Evolutionary conservation across 2,329 filamentous ascomycete genomes (phyloP).

Genomic region (Claviceps arundinis): DNA sequence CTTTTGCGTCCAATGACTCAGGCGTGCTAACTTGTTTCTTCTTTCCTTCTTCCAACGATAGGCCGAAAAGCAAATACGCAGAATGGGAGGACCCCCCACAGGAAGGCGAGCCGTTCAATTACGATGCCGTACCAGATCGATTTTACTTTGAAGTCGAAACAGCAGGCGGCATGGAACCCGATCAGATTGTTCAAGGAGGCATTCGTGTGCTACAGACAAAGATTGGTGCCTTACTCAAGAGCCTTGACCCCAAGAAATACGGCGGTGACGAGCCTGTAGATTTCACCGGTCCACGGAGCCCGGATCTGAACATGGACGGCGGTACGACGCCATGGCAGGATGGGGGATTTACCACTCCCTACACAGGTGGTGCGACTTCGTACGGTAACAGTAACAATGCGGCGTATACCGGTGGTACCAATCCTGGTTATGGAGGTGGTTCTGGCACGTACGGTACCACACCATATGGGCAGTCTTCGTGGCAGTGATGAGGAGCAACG

Average conservation of each 20-base stretch:
- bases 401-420: constrained; percentile 53
- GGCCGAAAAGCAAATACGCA: constrained; percentile 71
- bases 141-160: constrained; percentile 96
- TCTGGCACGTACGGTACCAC: constrained; percentile 30
- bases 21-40: background rate
- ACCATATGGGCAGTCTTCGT: constrained; percentile 36
- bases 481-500: constrained; percentile 23
- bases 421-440: constrained; percentile 51
- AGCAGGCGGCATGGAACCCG: constrained; percentile 75
- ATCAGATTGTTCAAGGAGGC: constrained; percentile 76
- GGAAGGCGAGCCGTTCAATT: constrained; percentile 81
- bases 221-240: constrained; percentile 63
- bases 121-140: constrained; percentile 65
- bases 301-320: constrained; percentile 47
- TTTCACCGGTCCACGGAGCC: constrained; percentile 52
- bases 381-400: constrained; percentile 53
- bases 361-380: constrained; percentile 43
- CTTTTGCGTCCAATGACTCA: background rate
- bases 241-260: constrained; percentile 32
- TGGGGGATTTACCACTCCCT: constrained; percentile 58
- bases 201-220: constrained; percentile 86
- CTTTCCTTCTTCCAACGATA: constrained; percentile 18
- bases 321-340: constrained; percentile 43
- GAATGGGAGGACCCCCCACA: constrained; percentile 66
- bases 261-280: constrained; percentile 46